These are phyloP conservation scores for Arthrobotrys sinensis DNA, from an alignment of 2,329 filamentous ascomycete genomes.

Conservation along the genomic window DNA sequence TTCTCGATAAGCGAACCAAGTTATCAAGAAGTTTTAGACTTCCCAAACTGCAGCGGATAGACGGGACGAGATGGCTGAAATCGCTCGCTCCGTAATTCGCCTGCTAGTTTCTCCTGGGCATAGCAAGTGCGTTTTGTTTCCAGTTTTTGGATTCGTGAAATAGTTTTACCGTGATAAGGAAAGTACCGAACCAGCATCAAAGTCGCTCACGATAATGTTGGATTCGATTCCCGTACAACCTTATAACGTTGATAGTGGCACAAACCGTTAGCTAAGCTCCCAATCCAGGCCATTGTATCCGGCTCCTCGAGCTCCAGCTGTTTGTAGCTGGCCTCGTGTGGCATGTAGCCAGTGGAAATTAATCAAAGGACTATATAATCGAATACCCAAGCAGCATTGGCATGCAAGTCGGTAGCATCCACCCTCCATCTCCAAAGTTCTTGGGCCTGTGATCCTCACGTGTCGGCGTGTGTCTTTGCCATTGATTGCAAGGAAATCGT, in stretches of 20 bases:
- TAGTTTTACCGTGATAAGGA: constrained; percentile 32
- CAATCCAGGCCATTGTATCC: constrained; percentile 9
- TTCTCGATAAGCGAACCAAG: constrained; percentile 26
- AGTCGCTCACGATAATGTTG: constrained; percentile 30
- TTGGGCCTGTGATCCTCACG: constrained; percentile 26
- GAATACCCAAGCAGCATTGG: neutral
- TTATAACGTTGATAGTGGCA: constrained; percentile 36
- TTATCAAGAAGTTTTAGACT: neutral
- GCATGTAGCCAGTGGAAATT: neutral
- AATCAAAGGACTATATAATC: constrained; percentile 10
- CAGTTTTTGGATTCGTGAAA: constrained; percentile 12
- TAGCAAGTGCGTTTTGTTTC: constrained; percentile 25
- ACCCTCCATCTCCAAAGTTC: constrained; percentile 32
- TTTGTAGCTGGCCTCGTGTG: neutral
- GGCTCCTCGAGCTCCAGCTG: constrained; percentile 2
- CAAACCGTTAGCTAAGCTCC: constrained; percentile 2
- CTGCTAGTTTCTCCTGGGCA: constrained; percentile 13
- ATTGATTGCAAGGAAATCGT: constrained; percentile 17
- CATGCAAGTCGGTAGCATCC: constrained; percentile 30
- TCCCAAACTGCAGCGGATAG: constrained; percentile 46
- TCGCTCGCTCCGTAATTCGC: constrained; percentile 38
- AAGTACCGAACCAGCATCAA: constrained; percentile 17
- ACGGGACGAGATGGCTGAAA: constrained; percentile 60
- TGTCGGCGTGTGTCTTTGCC: constrained; percentile 20
- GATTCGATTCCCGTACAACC: constrained; percentile 4